Conservation (phyloP, 2,329 filamentous ascomycete genomes). For the Cordyceps fumosorosea region DNA sequence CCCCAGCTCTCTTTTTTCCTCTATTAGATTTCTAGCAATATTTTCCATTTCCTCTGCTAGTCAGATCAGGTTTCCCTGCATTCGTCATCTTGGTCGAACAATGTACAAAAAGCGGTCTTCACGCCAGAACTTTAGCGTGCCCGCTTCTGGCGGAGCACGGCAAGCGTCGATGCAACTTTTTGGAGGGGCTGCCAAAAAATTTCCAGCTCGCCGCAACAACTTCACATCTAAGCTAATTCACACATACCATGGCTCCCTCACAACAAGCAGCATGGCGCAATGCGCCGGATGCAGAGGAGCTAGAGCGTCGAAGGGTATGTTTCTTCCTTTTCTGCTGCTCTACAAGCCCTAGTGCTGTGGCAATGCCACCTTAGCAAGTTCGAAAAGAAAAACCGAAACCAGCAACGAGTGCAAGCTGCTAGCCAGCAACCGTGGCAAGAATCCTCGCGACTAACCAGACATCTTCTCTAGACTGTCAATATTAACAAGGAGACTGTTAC, state of each 20-base stretch:
- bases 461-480: slow-evolving; percentile 61
- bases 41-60: not conserved
- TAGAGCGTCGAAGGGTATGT: slow-evolving; percentile 55
- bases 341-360: no score
- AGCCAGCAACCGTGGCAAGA: not conserved
- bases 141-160: slow-evolving; percentile 3
- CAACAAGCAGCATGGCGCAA: slow-evolving; percentile 29
- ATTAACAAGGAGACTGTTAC: slow-evolving; percentile 88
- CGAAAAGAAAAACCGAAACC: not conserved
- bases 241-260: slow-evolving; percentile 26
- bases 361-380: not conserved
- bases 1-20: no score
- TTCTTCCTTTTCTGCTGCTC: not conserved
- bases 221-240: slow-evolving; percentile 3
- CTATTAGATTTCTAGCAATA: not conserved
- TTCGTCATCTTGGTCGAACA: not conserved
- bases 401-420: not conserved
- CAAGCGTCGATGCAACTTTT: slow-evolving; percentile 15
- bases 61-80: not conserved
- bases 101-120: not conserved
- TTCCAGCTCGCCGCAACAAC: slow-evolving; percentile 14
- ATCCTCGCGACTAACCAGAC: not conserved
- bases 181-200: slow-evolving; percentile 28
- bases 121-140: not conserved
- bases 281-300: slow-evolving; percentile 46